phyloP scores from a whole-genome alignment of 1,284 basidiomycete genomes.

The Trametes sp. region DNA sequence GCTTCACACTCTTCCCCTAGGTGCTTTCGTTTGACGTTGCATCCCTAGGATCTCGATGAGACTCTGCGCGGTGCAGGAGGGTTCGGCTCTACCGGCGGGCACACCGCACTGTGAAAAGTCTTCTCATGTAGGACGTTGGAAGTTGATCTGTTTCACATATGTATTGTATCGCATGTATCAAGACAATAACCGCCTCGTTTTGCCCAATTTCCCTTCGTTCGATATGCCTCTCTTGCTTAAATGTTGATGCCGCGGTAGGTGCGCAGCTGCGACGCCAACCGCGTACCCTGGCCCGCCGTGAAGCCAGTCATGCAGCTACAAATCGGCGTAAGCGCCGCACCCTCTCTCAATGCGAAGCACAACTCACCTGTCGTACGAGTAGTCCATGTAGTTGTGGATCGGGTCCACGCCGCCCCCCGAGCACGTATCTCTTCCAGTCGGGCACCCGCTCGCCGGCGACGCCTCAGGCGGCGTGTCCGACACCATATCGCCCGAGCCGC shows the following conservation, averaged over 20 bases:
- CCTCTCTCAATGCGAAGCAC: no score
- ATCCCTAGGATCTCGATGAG: slow-evolving; percentile 75
- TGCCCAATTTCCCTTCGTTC: neutral
- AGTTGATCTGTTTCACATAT: neutral
- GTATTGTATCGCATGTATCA: neutral
- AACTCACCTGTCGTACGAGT: slow-evolving; percentile 34
- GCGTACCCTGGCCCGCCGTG: slow-evolving; percentile 53
- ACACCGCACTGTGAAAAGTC: slow-evolving; percentile 50
- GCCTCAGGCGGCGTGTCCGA: slow-evolving; percentile 59
- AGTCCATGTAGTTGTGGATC: slow-evolving; percentile 50
- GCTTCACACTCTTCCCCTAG: neutral
- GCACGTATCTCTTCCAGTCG: slow-evolving; percentile 56
- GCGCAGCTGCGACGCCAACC: slow-evolving; percentile 50
- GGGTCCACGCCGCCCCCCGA: slow-evolving; percentile 45
- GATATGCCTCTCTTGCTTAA: slow-evolving; percentile 10
- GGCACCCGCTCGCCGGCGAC: slow-evolving; percentile 54
- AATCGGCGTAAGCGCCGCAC: no score
- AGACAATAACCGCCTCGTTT: neutral
- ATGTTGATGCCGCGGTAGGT: slow-evolving; percentile 54
- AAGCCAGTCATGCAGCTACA: slow-evolving; percentile 58
- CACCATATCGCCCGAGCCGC: slow-evolving; percentile 55
- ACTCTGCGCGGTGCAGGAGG: slow-evolving; percentile 89
- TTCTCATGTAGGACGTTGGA: neutral
- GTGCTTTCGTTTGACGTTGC: slow-evolving; percentile 1
- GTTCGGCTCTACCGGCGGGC: slow-evolving; percentile 95